These are phyloP conservation scores for Pisolithus orientalis DNA, from an alignment of 768 basidiomycete genomes.

Conservation along the genomic window DNA sequence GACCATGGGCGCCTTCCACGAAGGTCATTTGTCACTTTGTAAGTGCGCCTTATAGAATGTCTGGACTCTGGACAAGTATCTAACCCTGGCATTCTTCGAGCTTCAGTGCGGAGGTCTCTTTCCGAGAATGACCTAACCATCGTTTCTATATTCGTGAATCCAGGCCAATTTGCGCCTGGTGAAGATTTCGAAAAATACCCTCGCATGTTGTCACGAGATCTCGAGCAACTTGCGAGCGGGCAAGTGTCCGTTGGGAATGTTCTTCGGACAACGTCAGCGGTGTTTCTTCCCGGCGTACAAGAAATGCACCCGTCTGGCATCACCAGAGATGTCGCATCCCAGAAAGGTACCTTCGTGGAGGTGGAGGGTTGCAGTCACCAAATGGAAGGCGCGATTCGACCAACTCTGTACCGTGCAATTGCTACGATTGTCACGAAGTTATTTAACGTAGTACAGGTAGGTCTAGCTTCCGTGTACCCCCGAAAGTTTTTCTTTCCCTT, in stretches of 20 bases:
- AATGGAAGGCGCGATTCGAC: slow-evolving; percentile 87
- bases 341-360: slow-evolving; percentile 87
- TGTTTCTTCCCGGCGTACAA: slow-evolving; percentile 72
- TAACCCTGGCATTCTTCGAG: not conserved
- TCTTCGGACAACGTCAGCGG: slow-evolving; percentile 47
- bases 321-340: slow-evolving; percentile 60
- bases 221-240: slow-evolving; percentile 50
- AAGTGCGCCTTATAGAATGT: slow-evolving; percentile 19
- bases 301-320: slow-evolving; percentile 96
- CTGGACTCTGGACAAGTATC: not conserved
- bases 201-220: slow-evolving; percentile 72
- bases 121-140: slow-evolving; percentile 78
- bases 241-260: slow-evolving; percentile 19
- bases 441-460: slow-evolving; percentile 85
- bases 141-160: slow-evolving; percentile 96
- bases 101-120: slow-evolving; percentile 69
- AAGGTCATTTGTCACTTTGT: slow-evolving; percentile 91
- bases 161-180: slow-evolving; percentile 92
- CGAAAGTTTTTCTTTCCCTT: not conserved
- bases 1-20: slow-evolving; percentile 96
- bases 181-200: slow-evolving; percentile 93
- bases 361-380: slow-evolving; percentile 86
- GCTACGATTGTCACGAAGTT: slow-evolving; percentile 93
- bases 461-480: slow-evolving; percentile 11
- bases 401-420: slow-evolving; percentile 92